These are phyloP conservation scores for Colletotrichum horii DNA, from an alignment of 2,329 filamentous ascomycete genomes.

Conservation along the genomic window DNA sequence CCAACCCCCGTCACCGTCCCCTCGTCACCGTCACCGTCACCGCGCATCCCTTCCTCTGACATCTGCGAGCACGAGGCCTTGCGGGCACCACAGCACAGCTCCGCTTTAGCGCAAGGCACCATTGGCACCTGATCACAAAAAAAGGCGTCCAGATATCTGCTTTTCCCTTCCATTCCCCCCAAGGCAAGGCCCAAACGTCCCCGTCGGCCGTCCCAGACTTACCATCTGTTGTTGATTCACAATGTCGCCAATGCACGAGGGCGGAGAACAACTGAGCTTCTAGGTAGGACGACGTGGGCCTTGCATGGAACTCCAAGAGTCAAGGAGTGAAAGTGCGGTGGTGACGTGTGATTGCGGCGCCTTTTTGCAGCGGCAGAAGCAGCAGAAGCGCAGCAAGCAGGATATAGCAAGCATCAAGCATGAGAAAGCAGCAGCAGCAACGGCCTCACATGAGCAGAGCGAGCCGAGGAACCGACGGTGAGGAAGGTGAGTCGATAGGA, in stretches of 20 bases:
- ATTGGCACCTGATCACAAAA: conserved; percentile 10
- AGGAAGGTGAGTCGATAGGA: background rate
- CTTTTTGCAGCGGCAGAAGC: conserved; percentile 1
- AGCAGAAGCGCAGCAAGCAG: background rate
- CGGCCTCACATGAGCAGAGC: background rate
- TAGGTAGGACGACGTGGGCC: background rate
- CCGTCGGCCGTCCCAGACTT: background rate
- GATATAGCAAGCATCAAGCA: background rate
- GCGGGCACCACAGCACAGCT: background rate
- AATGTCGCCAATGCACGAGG: conserved; percentile 12
- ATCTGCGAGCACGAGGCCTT: background rate
- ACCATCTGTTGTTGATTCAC: conserved; percentile 2
- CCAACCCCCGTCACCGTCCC: conserved; percentile 20
- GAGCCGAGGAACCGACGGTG: background rate
- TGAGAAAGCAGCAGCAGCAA: background rate
- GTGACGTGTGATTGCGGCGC: conserved; percentile 5
- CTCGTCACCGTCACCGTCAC: conserved; percentile 22
- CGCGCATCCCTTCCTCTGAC: background rate
- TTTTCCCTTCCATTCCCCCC: background rate
- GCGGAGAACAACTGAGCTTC: background rate
- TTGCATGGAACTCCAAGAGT: background rate
- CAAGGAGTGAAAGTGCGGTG: background rate
- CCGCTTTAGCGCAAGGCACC: conserved; percentile 15
- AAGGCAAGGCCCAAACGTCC: background rate
- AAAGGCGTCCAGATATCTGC: background rate